phyloP scores from a whole-genome alignment of 1,284 basidiomycete genomes.

The Exobasidium rhododendri region DNA sequence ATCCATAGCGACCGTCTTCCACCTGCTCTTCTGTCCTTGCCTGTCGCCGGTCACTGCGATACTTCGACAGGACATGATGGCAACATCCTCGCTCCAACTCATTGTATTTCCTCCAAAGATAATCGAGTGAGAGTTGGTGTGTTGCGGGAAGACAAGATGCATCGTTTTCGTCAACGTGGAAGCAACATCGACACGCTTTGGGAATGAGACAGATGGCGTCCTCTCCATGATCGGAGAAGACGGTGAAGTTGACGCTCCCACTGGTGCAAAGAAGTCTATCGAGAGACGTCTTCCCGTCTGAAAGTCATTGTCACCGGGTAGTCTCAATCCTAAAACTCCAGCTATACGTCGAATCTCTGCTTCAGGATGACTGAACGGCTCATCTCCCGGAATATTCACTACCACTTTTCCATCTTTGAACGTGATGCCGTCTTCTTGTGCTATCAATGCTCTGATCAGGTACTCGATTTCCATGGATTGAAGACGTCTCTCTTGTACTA shows the following conservation, averaged over 20 bases:
- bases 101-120: conserved; percentile 46
- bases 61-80: conserved; percentile 29
- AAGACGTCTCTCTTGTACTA: not conserved
- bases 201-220: not conserved
- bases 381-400: conserved; percentile 11
- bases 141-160: conserved; percentile 44
- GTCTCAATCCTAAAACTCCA: not conserved
- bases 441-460: conserved; percentile 7
- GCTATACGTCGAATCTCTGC: not conserved
- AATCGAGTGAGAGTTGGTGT: conserved; percentile 35
- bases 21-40: conserved; percentile 16
- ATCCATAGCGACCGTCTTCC: conserved; percentile 42
- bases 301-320: not conserved
- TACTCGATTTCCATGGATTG: not conserved
- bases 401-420: not conserved
- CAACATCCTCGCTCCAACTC: conserved; percentile 45
- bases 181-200: conserved; percentile 21
- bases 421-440: not conserved
- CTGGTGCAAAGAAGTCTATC: not conserved
- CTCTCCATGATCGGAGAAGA: not conserved
- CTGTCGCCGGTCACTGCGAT: conserved; percentile 14
- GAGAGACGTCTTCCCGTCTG: not conserved
- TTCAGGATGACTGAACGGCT: conserved; percentile 3
- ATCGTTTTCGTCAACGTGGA: conserved; percentile 31
- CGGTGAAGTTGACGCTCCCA: not conserved